These are phyloP conservation scores for Pichia cactophila DNA, from an alignment of 1,139 yeast species.

Conservation along the genomic window DNA sequence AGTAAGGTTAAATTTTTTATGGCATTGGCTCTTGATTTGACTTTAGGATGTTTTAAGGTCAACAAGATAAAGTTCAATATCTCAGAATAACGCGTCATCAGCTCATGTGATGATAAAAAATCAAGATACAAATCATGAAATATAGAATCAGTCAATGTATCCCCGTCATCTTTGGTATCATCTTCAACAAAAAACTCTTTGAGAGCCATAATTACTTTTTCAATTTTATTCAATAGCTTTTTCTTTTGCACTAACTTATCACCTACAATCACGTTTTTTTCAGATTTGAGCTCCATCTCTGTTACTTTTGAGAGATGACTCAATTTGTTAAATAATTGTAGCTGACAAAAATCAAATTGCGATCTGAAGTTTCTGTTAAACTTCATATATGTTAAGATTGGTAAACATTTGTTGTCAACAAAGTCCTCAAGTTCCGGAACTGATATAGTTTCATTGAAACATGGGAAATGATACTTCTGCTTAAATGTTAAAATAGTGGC, in stretches of 20 bases:
- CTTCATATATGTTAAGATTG: background rate
- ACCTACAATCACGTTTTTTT: constrained; percentile 3
- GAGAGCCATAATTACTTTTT: background rate
- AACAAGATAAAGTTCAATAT: constrained; percentile 43
- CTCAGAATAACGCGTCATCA: constrained; percentile 42
- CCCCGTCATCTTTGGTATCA: background rate
- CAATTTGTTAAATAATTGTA: background rate
- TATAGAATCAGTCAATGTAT: background rate
- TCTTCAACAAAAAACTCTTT: constrained; percentile 2
- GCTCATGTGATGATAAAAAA: constrained; percentile 16
- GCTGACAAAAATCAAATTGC: background rate
- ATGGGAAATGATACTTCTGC: background rate
- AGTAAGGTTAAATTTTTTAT: constrained; percentile 48
- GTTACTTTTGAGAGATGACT: background rate
- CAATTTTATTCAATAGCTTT: background rate
- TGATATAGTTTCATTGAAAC: background rate
- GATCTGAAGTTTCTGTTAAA: background rate
- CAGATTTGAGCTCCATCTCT: constrained; percentile 11
- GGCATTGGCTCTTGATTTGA: constrained; percentile 59
- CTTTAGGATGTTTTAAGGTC: constrained; percentile 44
- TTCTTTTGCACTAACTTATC: constrained; percentile 2
- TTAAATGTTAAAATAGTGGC: constrained; percentile 36
- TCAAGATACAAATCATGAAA: constrained; percentile 6
- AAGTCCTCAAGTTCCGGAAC: background rate
- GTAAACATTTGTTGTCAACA: background rate